These are phyloP conservation scores for Epichloe glyceriae DNA, from an alignment of 2,329 filamentous ascomycete genomes.

Conservation along the genomic window DNA sequence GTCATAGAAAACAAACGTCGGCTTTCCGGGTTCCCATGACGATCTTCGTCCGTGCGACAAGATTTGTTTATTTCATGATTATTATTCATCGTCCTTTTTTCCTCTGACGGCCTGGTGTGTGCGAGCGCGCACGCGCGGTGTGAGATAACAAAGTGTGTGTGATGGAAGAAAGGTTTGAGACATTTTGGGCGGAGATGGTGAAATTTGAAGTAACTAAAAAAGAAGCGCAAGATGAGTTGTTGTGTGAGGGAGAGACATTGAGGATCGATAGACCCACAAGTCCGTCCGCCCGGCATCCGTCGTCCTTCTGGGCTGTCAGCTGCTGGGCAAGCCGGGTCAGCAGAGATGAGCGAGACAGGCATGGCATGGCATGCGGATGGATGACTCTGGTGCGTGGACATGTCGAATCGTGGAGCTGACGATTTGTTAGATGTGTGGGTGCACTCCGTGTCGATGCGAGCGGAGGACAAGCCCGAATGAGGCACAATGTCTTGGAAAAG, in stretches of 20 bases:
- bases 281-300: not conserved
- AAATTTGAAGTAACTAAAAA: constrained; percentile 6
- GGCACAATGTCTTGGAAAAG: constrained; percentile 1
- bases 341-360: constrained; percentile 1
- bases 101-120: not conserved
- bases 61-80: not conserved
- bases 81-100: not conserved
- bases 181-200: constrained; percentile 1
- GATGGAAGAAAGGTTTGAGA: constrained; percentile 1
- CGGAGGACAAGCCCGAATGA: not conserved
- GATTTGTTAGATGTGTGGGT: not conserved
- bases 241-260: constrained; percentile 7
- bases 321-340: constrained; percentile 1
- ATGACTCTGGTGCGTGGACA: not conserved
- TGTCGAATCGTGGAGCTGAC: not conserved
- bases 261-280: constrained; percentile 2
- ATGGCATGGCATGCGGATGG: not conserved
- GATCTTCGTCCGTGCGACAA: not conserved
- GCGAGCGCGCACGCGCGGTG: not conserved
- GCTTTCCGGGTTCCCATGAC: not conserved
- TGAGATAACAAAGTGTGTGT: not conserved
- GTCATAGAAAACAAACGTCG: not conserved
- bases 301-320: not conserved
- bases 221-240: constrained; percentile 1
- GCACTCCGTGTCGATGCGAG: not conserved